phyloP scores from a whole-genome alignment of 192 early-diverging fungal genomes.

The Chytriomyces hyalinus region DNA sequence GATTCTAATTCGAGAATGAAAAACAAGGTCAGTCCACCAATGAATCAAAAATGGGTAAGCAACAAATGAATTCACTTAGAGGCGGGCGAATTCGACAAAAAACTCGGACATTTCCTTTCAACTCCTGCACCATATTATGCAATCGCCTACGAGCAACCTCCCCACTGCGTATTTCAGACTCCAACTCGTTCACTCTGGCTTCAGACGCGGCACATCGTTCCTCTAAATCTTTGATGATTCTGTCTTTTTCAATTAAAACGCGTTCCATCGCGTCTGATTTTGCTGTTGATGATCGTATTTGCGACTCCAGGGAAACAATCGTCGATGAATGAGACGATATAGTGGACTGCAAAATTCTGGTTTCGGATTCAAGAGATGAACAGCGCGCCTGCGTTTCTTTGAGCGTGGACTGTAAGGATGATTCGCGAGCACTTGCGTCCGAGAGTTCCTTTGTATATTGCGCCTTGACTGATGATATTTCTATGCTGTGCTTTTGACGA shows the following conservation, averaged over 20 bases:
- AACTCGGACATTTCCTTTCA: slow-evolving; percentile 96
- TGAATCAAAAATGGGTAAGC: slow-evolving; percentile 2
- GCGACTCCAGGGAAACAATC: slow-evolving; percentile 51
- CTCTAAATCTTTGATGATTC: slow-evolving; percentile 36
- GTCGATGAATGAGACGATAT: slow-evolving; percentile 58
- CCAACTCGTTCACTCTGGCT: slow-evolving; percentile 54
- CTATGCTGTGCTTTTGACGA: slow-evolving; percentile 51
- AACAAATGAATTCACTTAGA: background rate
- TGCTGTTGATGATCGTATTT: slow-evolving; percentile 46
- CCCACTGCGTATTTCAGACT: slow-evolving; percentile 68
- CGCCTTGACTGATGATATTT: slow-evolving; percentile 40
- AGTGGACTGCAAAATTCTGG: slow-evolving; percentile 34
- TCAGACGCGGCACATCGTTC: slow-evolving; percentile 42
- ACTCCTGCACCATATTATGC: slow-evolving; percentile 91
- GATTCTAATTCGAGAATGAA: slow-evolving; percentile 31
- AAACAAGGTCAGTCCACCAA: background rate
- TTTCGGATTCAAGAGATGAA: background rate
- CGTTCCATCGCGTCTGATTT: slow-evolving; percentile 36
- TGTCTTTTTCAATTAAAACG: background rate
- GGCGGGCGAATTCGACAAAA: slow-evolving; percentile 93
- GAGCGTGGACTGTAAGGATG: background rate
- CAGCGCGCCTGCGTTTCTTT: background rate
- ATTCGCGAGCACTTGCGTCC: slow-evolving; percentile 30
- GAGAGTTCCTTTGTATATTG: slow-evolving; percentile 31
- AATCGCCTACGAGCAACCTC: slow-evolving; percentile 81